Evolutionary conservation across 1,284 basidiomycete species (phyloP).

Genomic region (Leccinum solheimii): DNA sequence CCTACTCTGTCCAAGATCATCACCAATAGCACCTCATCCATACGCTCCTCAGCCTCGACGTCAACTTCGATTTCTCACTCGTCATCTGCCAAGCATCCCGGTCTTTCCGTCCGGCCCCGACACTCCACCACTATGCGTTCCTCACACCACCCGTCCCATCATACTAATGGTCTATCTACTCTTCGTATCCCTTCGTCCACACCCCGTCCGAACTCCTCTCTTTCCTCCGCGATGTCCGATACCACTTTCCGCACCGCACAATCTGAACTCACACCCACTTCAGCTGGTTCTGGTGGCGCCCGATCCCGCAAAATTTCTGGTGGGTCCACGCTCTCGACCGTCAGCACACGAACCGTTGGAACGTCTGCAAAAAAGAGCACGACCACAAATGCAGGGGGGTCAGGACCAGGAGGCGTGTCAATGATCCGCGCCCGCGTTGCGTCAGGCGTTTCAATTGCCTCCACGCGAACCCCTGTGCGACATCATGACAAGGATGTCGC

Average conservation of each 20-base stretch:
- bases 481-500: constrained; percentile 25
- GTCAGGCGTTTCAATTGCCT: constrained; percentile 32
- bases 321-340: constrained; percentile 42
- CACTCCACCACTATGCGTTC: constrained; percentile 22
- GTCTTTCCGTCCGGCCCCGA: constrained; percentile 23
- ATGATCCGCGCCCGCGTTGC: constrained; percentile 22
- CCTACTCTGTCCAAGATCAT: constrained; percentile 31
- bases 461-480: constrained; percentile 27
- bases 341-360: constrained; percentile 39
- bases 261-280: constrained; percentile 41
- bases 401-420: constrained; percentile 14
- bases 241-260: constrained; percentile 60
- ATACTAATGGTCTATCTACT: constrained; percentile 31
- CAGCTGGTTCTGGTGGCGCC: constrained; percentile 26
- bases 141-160: constrained; percentile 24
- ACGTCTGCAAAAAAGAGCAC: constrained; percentile 24
- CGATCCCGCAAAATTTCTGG: constrained; percentile 46
- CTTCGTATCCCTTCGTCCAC: constrained; percentile 38
- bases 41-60: constrained; percentile 31
- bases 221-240: constrained; percentile 52
- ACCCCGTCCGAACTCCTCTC: constrained; percentile 45
- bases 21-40: constrained; percentile 28
- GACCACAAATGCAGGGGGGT: not conserved
- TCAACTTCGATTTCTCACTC: not conserved
- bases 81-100: constrained; percentile 15